Percentiles rank a stretch among this genome's conserved stretches.
Evolutionary conservation across 2,329 filamentous ascomycete genomes (phyloP).

Genomic region (Talaromyces albobiverticillius): DNA sequence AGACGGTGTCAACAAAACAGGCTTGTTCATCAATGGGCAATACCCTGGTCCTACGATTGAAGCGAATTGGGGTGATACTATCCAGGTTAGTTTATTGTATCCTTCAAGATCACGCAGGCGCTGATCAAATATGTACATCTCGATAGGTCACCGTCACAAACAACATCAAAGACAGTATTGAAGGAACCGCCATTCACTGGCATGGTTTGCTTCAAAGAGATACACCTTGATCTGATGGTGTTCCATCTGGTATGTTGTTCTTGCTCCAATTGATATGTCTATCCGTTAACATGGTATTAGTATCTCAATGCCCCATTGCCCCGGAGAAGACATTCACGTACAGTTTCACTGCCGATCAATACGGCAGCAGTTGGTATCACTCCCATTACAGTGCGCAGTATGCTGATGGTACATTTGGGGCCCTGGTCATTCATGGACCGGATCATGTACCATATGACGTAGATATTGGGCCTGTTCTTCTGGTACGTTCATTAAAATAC

Average conservation of each 20-base stretch:
- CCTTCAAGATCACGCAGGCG: too few species aligned
- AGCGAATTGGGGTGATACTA: conserved; percentile 7
- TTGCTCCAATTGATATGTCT: too few species aligned
- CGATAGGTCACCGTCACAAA: too few species aligned
- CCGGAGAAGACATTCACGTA: conserved; percentile 55
- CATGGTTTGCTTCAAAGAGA: conserved; percentile 10
- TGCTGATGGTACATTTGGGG: conserved; percentile 26
- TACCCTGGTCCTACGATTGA: not conserved
- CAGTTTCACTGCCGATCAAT: conserved; percentile 43
- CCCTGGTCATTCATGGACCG: conserved; percentile 3
- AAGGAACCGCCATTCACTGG: conserved; percentile 18
- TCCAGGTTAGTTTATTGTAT: too few species aligned
- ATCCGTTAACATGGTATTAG: too few species aligned
- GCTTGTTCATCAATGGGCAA: not conserved
- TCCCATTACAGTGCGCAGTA: conserved; percentile 32
- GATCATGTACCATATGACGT: not conserved
- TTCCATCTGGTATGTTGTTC: too few species aligned
- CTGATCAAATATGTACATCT: too few species aligned
- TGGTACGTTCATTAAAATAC: too few species aligned
- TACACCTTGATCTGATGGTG: conserved; percentile 47
- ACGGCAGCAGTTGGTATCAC: conserved; percentile 39
- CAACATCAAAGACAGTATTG: not conserved
- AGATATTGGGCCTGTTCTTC: not conserved
- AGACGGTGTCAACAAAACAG: not conserved
- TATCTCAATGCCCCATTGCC: conserved; percentile 53